A percentile compares a stretch with the other conserved stretches of the same genome.
phyloP scores from a whole-genome alignment of 202 grass and related monocot species.

The Dendrocalamus latiflorus region DNA sequence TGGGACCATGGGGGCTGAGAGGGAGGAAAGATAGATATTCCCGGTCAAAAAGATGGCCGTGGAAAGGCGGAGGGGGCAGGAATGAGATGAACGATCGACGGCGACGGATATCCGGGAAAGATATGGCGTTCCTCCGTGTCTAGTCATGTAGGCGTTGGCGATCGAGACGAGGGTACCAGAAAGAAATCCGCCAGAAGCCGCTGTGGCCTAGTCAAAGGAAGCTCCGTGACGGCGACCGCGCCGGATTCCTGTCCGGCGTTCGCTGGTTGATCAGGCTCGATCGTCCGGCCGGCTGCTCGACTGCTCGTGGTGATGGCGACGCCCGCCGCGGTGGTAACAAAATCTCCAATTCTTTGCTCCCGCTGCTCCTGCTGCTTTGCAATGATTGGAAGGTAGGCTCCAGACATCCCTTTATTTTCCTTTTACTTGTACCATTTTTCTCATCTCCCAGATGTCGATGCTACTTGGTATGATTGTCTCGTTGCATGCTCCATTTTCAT shows the following conservation, averaged over 20 bases:
- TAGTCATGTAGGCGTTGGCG: not conserved
- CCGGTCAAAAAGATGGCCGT: slow-evolving; percentile 55
- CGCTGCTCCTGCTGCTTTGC: not conserved
- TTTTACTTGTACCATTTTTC: not conserved
- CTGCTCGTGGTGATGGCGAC: not conserved
- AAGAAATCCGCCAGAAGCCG: not conserved
- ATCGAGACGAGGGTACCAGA: not conserved
- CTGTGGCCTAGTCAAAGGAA: slow-evolving; percentile 35
- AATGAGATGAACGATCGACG: not conserved
- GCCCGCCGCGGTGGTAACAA: not conserved
- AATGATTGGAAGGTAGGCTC: no score
- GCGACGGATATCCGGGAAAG: slow-evolving; percentile 27
- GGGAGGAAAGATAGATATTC: slow-evolving; percentile 35
- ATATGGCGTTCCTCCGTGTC: not conserved
- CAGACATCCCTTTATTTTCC: not conserved
- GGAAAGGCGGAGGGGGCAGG: slow-evolving; percentile 11
- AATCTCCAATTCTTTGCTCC: not conserved
- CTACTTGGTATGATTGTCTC: no score
- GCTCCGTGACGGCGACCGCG: not conserved
- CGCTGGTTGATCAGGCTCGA: slow-evolving; percentile 1
- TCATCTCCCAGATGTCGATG: not conserved
- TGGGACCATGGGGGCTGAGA: not conserved
- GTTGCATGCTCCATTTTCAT: not conserved
- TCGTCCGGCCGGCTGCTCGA: not conserved
- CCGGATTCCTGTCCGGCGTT: slow-evolving; percentile 22